A percentile compares a stretch with the other conserved stretches of the same genome.
These are phyloP conservation scores for Sordaria brevicollis DNA, from an alignment of 495 filamentous ascomycete genomes.

Conservation along the genomic window DNA sequence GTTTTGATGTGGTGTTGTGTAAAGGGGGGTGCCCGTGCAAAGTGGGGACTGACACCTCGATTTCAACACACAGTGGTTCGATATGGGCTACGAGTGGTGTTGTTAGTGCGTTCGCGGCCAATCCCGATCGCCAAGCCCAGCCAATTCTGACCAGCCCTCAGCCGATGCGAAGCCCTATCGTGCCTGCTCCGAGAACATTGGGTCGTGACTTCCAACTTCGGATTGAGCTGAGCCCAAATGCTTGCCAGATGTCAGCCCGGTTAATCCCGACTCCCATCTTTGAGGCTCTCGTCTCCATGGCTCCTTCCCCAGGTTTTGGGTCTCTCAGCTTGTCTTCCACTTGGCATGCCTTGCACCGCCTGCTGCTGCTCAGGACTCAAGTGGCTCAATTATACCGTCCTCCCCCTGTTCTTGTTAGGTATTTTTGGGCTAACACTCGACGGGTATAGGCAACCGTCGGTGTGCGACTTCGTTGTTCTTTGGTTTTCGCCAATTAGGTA, in stretches of 20 bases:
- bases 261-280: background rate
- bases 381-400: background rate
- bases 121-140: background rate
- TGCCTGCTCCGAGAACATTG: background rate
- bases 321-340: background rate
- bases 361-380: too few species aligned
- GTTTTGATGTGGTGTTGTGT: too few species aligned
- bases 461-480: background rate
- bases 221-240: background rate
- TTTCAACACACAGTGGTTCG: too few species aligned
- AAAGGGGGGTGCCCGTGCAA: too few species aligned
- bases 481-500: background rate
- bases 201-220: background rate
- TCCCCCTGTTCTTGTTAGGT: background rate
- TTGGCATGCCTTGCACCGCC: background rate
- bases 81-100: background rate
- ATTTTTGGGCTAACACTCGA: background rate
- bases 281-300: background rate
- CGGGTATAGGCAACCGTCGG: background rate
- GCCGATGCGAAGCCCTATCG: background rate
- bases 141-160: background rate
- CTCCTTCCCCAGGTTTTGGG: background rate
- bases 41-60: too few species aligned
- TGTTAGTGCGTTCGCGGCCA: background rate
- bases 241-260: background rate